phyloP scores from a whole-genome alignment of 176 grass and related monocot species.

The Metroxylon sagu region DNA sequence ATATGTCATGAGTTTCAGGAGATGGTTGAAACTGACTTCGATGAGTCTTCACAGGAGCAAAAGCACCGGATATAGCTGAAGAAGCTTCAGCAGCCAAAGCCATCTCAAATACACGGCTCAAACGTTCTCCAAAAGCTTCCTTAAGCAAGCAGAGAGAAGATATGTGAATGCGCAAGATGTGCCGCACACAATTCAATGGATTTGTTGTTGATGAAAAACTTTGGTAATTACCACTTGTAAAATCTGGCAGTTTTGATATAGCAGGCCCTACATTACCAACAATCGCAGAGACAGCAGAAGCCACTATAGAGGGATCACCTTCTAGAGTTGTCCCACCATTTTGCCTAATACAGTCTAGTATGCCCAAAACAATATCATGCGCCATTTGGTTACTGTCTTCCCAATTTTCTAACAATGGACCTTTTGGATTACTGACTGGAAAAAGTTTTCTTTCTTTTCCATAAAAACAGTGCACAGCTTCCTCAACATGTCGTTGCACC shows the following conservation, averaged over 20 bases:
- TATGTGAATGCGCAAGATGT: conserved; percentile 77
- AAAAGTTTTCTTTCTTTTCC: conserved; percentile 67
- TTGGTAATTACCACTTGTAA: conserved; percentile 59
- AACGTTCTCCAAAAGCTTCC: conserved; percentile 84
- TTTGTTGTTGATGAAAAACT: conserved; percentile 35
- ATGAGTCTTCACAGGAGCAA: conserved; percentile 62
- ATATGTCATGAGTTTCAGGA: conserved; percentile 72
- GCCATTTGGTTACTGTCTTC: conserved; percentile 81
- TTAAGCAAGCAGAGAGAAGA: conserved; percentile 79
- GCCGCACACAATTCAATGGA: conserved; percentile 52
- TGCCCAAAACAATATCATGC: conserved; percentile 65
- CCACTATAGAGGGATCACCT: conserved; percentile 60
- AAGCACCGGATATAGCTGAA: conserved; percentile 54
- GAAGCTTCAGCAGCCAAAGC: conserved; percentile 80
- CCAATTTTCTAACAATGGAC: conserved; percentile 45
- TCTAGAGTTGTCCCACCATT: conserved; percentile 58
- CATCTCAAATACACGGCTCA: conserved; percentile 68
- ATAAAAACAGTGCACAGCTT: conserved; percentile 42
- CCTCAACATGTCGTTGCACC: conserved; percentile 72
- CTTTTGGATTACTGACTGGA: conserved; percentile 39
- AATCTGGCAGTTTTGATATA: conserved; percentile 82
- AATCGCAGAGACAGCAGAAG: conserved; percentile 82
- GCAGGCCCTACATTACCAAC: conserved; percentile 60
- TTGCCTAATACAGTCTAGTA: conserved; percentile 76
- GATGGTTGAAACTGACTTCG: conserved; percentile 89